A percentile compares a stretch with the other conserved stretches of the same genome.
Conservation (phyloP, 1,284 basidiomycete genomes). For the Ustilago esculenta region DNA sequence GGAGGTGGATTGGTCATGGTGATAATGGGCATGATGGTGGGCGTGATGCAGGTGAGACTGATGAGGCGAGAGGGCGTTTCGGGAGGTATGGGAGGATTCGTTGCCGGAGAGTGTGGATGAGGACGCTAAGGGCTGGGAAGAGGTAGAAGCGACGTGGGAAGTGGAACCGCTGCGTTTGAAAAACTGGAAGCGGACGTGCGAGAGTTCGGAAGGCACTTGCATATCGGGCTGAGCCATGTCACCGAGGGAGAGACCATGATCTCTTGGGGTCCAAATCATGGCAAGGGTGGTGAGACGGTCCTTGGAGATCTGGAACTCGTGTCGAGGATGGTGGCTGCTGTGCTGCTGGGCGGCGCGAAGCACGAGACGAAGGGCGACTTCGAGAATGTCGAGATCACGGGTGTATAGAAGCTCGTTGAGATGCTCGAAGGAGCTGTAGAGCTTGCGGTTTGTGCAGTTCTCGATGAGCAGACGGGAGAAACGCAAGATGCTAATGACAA, state of each 20-base stretch:
- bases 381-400: slow-evolving; percentile 87
- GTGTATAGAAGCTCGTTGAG: slow-evolving; percentile 87
- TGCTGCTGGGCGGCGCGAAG: slow-evolving; percentile 95
- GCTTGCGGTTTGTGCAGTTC: slow-evolving; percentile 97
- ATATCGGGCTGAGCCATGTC: slow-evolving; percentile 66
- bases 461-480: slow-evolving; percentile 91
- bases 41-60: slow-evolving; percentile 15
- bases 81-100: slow-evolving; percentile 21
- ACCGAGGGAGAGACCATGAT: slow-evolving; percentile 68
- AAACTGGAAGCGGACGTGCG: slow-evolving; percentile 69
- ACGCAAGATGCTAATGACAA: slow-evolving; percentile 82
- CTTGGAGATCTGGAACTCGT: slow-evolving; percentile 56
- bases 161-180: slow-evolving; percentile 62
- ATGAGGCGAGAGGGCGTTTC: slow-evolving; percentile 14
- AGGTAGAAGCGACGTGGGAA: slow-evolving; percentile 12
- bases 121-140: slow-evolving; percentile 11
- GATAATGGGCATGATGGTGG: slow-evolving; percentile 6
- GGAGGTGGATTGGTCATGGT: slow-evolving; percentile 16
- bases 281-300: slow-evolving; percentile 60
- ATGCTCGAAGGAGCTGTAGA: slow-evolving; percentile 96
- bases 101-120: slow-evolving; percentile 20
- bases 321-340: slow-evolving; percentile 69
- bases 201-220: slow-evolving; percentile 61
- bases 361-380: slow-evolving; percentile 83
- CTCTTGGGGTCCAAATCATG: slow-evolving; percentile 60